Conservation (phyloP, 352 stramenopile genomes). For the Elongisporangium senticosum region DNA sequence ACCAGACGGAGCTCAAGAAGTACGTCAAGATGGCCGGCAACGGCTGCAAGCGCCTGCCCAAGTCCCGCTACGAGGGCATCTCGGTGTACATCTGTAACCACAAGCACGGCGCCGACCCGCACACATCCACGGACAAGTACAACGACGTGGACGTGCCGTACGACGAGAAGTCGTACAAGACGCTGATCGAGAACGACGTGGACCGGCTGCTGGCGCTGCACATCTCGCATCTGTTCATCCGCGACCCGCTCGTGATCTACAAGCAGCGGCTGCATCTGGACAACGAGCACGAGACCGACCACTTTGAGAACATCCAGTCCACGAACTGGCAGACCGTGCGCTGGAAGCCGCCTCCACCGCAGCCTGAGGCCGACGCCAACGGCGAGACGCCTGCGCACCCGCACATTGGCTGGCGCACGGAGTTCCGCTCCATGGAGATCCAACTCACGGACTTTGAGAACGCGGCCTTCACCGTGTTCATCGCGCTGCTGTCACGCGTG, state of each 20-base stretch:
- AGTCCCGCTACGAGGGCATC: conserved; percentile 92
- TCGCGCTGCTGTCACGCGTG: conserved; percentile 95
- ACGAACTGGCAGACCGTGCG: conserved; percentile 99
- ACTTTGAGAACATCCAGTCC: conserved; percentile 99
- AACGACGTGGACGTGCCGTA: conserved; percentile 95
- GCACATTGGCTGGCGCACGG: conserved; percentile 84
- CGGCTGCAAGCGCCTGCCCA: conserved; percentile 91
- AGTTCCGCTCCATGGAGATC: conserved; percentile 99
- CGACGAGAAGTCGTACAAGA: conserved; percentile 91
- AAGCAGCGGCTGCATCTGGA: conserved; percentile 84
- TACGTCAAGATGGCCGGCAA: conserved; percentile 92
- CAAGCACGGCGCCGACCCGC: conserved; percentile 76
- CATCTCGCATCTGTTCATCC: conserved; percentile 98
- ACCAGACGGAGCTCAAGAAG: conserved; percentile 45
- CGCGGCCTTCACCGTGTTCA: conserved; percentile 98
- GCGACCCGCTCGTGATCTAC: conserved; percentile 97
- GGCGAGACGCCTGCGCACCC: conserved; percentile 18
- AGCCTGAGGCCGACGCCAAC: conserved; percentile 14
- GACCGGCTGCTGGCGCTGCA: conserved; percentile 95
- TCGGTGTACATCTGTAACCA: conserved; percentile 89
- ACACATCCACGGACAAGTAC: conserved; percentile 79
- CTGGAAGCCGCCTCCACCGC: conserved; percentile 98
- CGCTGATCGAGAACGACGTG: conserved; percentile 88
- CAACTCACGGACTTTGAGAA: conserved; percentile 99
- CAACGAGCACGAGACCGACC: conserved; percentile 85